Base-by-base conservation (phyloP, 2,329 filamentous ascomycete genomes). In the Penicillium capsulatum region DNA sequence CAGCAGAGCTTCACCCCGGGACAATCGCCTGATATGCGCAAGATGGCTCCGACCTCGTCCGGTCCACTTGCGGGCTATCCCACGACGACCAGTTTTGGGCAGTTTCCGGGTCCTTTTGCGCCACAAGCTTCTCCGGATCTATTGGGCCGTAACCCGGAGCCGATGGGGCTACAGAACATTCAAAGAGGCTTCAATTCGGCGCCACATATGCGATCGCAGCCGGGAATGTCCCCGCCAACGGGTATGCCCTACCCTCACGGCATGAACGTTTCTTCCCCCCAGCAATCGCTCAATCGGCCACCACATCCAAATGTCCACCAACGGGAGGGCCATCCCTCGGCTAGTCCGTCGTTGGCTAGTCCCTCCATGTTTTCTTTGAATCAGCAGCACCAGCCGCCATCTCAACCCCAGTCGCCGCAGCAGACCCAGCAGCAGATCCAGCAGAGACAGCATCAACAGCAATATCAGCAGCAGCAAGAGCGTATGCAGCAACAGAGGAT, bases 21-120 rank as follows among this genome's bases (percentile, higher is more conserved):
- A 11, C 51, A 60, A 31, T 61, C 59, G 9, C 59, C 60, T 2
- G 59, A 62, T 41, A 36, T 60, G 36, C 58, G 59, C 39, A 61
- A 61, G 38, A 61, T 62, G 57, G 54, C 60, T 7, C 58, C 59
- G 13, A 50, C 57, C 7, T 50, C 55, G 2, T 54, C 59, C 0
- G 54, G 51, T 10, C 54, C 60, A n/a, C 34, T 61, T 14, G 50
- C 58, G 28, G 59, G 59, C 9, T 51, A 61, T 16, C 50, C 59
- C n/a, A 43, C 58, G 6, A 51, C 50, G 2, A 49, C 48, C 11
- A 59, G 49, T 37, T 61, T 52, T 34, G 48, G 48, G 31, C 51
- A 59, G 17, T 61, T 53, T 26, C 38, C 59, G 2, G 51, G 50
- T 13, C 57, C 61, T 26, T 62, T 55, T 45, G 44, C 51, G 7